These are phyloP conservation scores for Xylariaceae sp. DNA, from an alignment of 2,329 filamentous ascomycete species.

Conservation along the genomic window DNA sequence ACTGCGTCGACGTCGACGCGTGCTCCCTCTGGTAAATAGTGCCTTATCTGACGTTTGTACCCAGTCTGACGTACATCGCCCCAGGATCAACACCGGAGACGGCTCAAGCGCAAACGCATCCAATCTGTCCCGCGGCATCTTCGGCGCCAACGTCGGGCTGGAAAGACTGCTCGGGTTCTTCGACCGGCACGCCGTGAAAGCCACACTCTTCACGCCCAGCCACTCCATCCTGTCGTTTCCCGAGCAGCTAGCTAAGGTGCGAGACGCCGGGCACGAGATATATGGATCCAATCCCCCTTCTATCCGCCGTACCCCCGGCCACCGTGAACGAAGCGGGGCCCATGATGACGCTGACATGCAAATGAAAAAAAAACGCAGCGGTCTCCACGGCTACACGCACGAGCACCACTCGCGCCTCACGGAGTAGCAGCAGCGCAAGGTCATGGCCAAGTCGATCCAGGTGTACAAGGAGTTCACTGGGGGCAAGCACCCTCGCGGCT, in stretches of 20 bases:
- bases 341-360: too few relatives aligned
- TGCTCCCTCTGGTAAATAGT: background rate
- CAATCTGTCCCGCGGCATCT: conserved; percentile 1
- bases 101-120: conserved; percentile 1
- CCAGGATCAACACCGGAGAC: conserved; percentile 1
- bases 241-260: conserved; percentile 1
- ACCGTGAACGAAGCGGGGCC: too few relatives aligned
- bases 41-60: too few relatives aligned
- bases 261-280: conserved; percentile 5
- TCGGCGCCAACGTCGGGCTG: conserved; percentile 3
- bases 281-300: background rate
- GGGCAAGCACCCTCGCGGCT: background rate
- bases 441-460: conserved; percentile 3
- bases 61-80: background rate
- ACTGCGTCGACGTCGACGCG: conserved; percentile 1
- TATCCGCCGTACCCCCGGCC: background rate
- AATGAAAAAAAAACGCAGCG: background rate
- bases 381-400: conserved; percentile 4
- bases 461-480: conserved; percentile 2
- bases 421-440: conserved; percentile 1
- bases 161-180: conserved; percentile 2
- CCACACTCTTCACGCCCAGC: conserved; percentile 1
- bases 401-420: background rate
- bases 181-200: conserved; percentile 1
- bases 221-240: conserved; percentile 3